phyloP scores from a whole-genome alignment of 2,329 filamentous ascomycete species.

The Colletotrichum spaethianum region DNA sequence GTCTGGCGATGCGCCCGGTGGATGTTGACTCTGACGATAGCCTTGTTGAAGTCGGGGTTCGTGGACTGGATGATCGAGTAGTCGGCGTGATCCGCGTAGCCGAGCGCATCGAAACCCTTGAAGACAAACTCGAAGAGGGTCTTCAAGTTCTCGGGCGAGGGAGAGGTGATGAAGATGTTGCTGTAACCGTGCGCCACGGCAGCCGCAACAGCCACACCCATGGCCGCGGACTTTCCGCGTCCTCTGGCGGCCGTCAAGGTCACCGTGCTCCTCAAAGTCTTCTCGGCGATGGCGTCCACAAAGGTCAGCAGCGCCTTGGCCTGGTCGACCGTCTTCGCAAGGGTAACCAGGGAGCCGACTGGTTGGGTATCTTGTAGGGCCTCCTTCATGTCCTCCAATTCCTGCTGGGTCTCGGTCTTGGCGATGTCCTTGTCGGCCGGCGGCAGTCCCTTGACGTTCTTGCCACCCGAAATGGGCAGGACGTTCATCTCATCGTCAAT shows the following conservation, averaged over 20 bases:
- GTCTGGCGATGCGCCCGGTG: constrained; percentile 96
- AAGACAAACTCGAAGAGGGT: constrained; percentile 98
- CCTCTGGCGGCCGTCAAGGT: constrained; percentile 94
- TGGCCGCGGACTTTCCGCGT: constrained; percentile 95
- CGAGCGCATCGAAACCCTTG: constrained; percentile 95
- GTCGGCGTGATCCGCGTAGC: constrained; percentile 94
- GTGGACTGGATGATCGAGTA: constrained; percentile 99
- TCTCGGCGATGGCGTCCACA: constrained; percentile 95
- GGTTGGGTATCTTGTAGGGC: constrained; percentile 88
- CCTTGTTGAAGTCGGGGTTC: constrained; percentile 99
- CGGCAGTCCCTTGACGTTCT: constrained; percentile 86
- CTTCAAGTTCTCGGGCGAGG: constrained; percentile 97
- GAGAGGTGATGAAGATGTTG: constrained; percentile 99
- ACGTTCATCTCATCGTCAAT: constrained; percentile 99
- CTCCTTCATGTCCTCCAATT: constrained; percentile 90
- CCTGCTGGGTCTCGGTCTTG: constrained; percentile 79
- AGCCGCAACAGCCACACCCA: constrained; percentile 94
- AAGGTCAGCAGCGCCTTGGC: constrained; percentile 98
- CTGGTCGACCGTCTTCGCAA: constrained; percentile 94
- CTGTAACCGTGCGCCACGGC: constrained; percentile 97
- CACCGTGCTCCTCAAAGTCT: constrained; percentile 94
- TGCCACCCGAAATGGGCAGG: constrained; percentile 94
- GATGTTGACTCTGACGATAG: constrained; percentile 96
- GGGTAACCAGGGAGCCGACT: constrained; percentile 84
- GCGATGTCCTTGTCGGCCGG: constrained; percentile 81